A percentile compares a stretch with the other conserved stretches of the same genome.
phyloP scores from a whole-genome alignment of 208 protist species.

The Leishmania mexicana region DNA sequence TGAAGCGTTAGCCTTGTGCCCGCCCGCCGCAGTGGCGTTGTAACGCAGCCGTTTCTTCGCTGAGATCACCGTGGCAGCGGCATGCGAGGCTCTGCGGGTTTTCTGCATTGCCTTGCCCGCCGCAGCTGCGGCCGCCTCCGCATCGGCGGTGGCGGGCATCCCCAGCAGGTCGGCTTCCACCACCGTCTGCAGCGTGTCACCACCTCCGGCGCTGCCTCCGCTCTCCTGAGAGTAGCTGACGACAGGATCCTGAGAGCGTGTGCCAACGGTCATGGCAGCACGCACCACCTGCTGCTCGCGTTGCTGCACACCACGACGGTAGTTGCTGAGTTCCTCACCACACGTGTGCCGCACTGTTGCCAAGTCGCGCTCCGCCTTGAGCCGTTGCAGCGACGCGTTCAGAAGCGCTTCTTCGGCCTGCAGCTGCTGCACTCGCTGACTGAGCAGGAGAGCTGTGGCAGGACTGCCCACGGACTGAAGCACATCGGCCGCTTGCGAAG shows the following conservation, averaged over 20 bases:
- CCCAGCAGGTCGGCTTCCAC: constrained; percentile 30
- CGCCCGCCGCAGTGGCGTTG: neutral
- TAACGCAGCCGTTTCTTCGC: neutral
- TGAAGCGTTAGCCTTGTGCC: neutral
- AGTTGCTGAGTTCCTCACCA: constrained; percentile 43
- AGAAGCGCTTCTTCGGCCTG: constrained; percentile 65
- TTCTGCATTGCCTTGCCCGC: neutral
- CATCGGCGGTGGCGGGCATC: constrained; percentile 40
- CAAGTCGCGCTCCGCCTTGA: constrained; percentile 61
- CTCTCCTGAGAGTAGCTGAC: constrained; percentile 18
- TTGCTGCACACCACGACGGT: constrained; percentile 42
- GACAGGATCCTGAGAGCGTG: neutral
- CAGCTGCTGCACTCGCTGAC: constrained; percentile 52
- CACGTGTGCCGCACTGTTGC: constrained; percentile 48
- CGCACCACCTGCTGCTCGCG: constrained; percentile 26
- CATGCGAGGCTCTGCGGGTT: neutral
- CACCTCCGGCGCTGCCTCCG: constrained; percentile 4
- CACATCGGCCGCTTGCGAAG: constrained; percentile 32
- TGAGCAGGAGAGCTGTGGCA: constrained; percentile 38
- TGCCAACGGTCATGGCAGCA: constrained; percentile 4
- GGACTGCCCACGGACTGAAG: constrained; percentile 33
- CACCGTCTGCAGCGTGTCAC: constrained; percentile 8
- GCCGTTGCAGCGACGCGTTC: constrained; percentile 50
- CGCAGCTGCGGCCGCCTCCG: constrained; percentile 21
- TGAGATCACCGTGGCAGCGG: neutral